Base-by-base conservation (phyloP, 805 yeast genomes). In the Komagataella populi region DNA sequence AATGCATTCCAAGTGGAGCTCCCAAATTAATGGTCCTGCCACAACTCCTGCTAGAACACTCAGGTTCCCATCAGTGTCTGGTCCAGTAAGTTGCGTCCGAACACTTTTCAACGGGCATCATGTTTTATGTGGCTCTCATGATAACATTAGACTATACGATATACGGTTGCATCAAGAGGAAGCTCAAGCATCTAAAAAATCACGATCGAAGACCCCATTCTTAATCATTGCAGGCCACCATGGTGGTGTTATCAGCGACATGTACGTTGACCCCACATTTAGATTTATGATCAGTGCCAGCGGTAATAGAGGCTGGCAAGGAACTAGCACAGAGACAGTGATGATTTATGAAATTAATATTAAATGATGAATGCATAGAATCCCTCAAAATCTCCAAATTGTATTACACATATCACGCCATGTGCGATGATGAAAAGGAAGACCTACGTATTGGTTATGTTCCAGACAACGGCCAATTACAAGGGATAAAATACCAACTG, bases 241-340 rank as follows among this genome's bases (percentile, higher is more conserved):
- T 61, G 98, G 99, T 49, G 96, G 97, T 23, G 78, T 80, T 2
- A 70, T 93, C 39, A 84, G 95, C 48, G 80, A 81, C 50, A 69
- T 93, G 55, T 72, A 78, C 51, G 83, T 90, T 20, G 98, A 91
- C 64, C 91, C 91, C 30, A 84, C 93, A 1, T 87, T 95, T 45
- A 69, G 93, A 55, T 93, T 86, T 63, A 73, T 93, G 83, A 76
- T 91, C 5, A 84, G 96, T 60, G 83, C 97, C 0, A 84, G 95
- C 63, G 99, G 99, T 7, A 87, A 86, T 55, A 76, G 97, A 60
- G 99, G 99, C 4, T 91, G 97, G 97, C 89, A 84, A 57, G 89
- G 95, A 3, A 69, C 72, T 44, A 76, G 84, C 22, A 83, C 93
- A 1, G 96, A 89, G 53, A 77, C 81, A n/a, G 85, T 85, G 7